Evolutionary conservation across 495 filamentous ascomycete species (phyloP), one percentile per base, ranked within the genome.

Genomic region (Immersiella caudata): DNA sequence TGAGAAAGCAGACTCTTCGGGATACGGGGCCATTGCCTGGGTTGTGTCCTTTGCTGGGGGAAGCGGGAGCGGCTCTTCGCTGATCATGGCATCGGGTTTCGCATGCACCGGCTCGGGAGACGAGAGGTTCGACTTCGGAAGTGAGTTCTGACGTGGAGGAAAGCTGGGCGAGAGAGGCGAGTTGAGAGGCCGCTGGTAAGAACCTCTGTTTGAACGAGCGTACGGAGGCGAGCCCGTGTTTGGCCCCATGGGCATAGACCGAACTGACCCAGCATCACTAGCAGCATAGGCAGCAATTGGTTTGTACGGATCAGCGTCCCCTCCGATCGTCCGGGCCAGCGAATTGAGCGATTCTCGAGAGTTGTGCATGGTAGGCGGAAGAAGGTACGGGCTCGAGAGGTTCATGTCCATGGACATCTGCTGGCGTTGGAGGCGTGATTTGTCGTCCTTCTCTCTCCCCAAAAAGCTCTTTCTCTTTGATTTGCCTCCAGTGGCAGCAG

Each of bases 351-450:
- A 98, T 62, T 96, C 93, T 35, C 86, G 85, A 1, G 95, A 97
- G 73, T 84, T 83, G 21, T 94, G 87, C 27, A 95, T 70, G 14
- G 85, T 88, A 0, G 91, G 91, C 1, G 95, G 94, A n/a, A 99
- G 80, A 14, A 99, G 85, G 75, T 97, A 99, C 6, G 95, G 95
- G 68, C 86, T 93, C 33, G 85, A 86, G 27, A 94, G 82, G 68
- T 91, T 89, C 81, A 97, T 85, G 70, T 93, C 90, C 85, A 94
- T 86, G 4, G 94, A 97, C 74, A 97, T 79, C 59, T 94, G 93
- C 52, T 94, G 93, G 52, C 88, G 84, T 26, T 82, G 75, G 64
- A 87, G 87, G 58, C 84, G 86, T 70, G 85, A 82, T 2, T 73
- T 66, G 6, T 60, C 60, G 56, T 86, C 83, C 69, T 86, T 85